These are phyloP conservation scores for Microdochium bolleyi DNA, from an alignment of 2,329 filamentous ascomycete genomes.

Conservation along the genomic window DNA sequence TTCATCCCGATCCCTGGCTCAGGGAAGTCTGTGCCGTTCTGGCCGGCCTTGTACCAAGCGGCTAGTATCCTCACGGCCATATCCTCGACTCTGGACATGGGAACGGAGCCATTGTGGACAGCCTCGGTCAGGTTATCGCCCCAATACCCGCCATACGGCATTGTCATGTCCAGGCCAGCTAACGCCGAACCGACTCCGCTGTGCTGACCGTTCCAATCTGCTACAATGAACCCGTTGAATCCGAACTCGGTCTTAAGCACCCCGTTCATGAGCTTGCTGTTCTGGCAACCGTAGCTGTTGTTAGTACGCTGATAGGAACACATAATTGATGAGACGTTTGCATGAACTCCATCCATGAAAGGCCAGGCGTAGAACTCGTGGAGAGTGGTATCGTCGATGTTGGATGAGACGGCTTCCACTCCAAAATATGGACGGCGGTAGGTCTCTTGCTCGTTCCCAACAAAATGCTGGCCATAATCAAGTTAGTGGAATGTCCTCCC, in stretches of 20 bases:
- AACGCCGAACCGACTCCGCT: slow-evolving; percentile 43
- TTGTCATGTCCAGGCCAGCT: slow-evolving; percentile 62
- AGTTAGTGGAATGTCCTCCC: not conserved
- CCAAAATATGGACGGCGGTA: slow-evolving; percentile 32
- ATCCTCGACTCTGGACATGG: slow-evolving; percentile 64
- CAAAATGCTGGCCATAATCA: slow-evolving; percentile 38
- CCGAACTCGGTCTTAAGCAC: slow-evolving; percentile 55
- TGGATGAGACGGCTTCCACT: slow-evolving; percentile 48
- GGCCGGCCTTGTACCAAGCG: slow-evolving; percentile 49
- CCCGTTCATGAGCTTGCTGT: slow-evolving; percentile 60
- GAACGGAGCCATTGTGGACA: slow-evolving; percentile 69
- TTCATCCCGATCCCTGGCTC: slow-evolving; percentile 48
- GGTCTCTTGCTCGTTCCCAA: slow-evolving; percentile 55
- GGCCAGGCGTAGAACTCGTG: slow-evolving; percentile 62
- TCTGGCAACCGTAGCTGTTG: slow-evolving; percentile 67
- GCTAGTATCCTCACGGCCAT: slow-evolving; percentile 67
- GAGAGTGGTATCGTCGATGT: slow-evolving; percentile 57
- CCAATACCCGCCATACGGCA: slow-evolving; percentile 49
- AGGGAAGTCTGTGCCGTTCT: slow-evolving; percentile 36
- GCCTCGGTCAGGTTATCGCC: slow-evolving; percentile 65
- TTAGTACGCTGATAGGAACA: slow-evolving; percentile 67
- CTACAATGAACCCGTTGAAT: slow-evolving; percentile 62
- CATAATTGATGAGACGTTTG: slow-evolving; percentile 53
- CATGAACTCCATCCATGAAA: slow-evolving; percentile 52
- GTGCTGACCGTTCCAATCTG: slow-evolving; percentile 64